Base-by-base conservation (phyloP, 441 rosid genomes). In the Erodium moschatum region DNA sequence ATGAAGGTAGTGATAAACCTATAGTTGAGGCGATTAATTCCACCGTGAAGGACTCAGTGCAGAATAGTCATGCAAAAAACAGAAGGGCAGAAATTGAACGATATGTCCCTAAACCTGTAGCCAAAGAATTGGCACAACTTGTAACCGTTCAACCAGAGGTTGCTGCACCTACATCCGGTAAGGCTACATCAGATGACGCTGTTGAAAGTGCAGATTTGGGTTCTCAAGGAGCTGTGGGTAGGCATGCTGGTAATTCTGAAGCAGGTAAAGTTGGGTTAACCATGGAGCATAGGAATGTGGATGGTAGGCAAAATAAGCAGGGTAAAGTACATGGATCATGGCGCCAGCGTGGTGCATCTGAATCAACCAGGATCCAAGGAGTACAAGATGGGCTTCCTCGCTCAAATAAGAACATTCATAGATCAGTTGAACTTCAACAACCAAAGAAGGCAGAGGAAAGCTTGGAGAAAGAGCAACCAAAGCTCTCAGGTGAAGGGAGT, bases 61-160 rank as follows among this genome's bases (percentile, higher is more conserved):
- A 86, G 76, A 58, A 58, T 58, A 81, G 73, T 70, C 86, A 74
- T 82, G 71, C 86, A 66, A 90, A 81, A 80, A 82, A 75, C 78
- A 95, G 86, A 86, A 88, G 97, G 74, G 91, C 90, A 29, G 99
- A 95, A 82, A 83, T 92, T 66, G 98, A 90, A 84, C 88, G 96
- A 73, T 92, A 92, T 56, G 71, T 90, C 50, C 89, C 96, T n/a
- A 95, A 90, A 83, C 95, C 93, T 76, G 87, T 79, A 54, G 96
- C 89, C 72, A 90, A 92, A 81, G 98, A 92, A 87, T 82, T 84
- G 85, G 84, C 95, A 70, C 90, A 86, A 75, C 40, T 5, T 5
- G 90, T 78, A 58, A 75, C 80, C 61, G 71, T 71, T 73, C 85
- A 84, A 70, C 91, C 81, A 50, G 71, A 67, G 38, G 65, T 35